Evolutionary conservation across 345 rosid genomes (phyloP), one percentile per base, ranked within the genome.

Genomic region (Ricinus communis): DNA sequence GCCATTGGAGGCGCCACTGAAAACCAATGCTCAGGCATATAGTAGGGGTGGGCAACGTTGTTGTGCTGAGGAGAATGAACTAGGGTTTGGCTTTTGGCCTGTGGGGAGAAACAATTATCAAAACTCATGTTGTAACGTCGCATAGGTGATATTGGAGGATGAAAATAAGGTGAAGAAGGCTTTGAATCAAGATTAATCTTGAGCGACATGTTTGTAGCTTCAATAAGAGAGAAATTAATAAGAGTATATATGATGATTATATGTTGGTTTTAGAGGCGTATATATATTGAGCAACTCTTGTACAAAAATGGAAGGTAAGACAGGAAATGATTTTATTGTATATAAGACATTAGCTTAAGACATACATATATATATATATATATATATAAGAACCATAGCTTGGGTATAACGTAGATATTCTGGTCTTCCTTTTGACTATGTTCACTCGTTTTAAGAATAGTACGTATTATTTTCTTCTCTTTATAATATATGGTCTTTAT

Each of bases 1-100:
- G n/a, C 66, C 66, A 62, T 62, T 5, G 66, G 66, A 0, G 66
- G 66, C n/a, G 30, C 51, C 66, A 40, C 66, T 1, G 45, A 2
- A 24, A 62, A 62, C 31, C 27, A 41, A 1, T 41, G 3, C 22
- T 62, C 33, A 3, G 66, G 66, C 66, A 62, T 62, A 50, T 62
- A 62, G 16, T 62, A 62, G 0, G 66, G 66, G 18, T 62, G 41
- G 22, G 50, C 22, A 8, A 41, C n/a, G 49, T 62, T 55, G 25
- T 25, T 61, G 25, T 61, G 14, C 8, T 13, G 22, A 9, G 47
- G 28, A 38, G 41, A 38, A 21, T 19, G 24, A 16, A 60, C 36
- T 19, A n/a, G 64, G 27, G 1, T 36, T 18, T 60, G 46, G 19
- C 19, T 33, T 60, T 60, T 60, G 6, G 64, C 25, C 15, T 60